Evolutionary conservation across 2,329 filamentous ascomycete species (phyloP).

Genomic region (Tolypocladium amazonense): DNA sequence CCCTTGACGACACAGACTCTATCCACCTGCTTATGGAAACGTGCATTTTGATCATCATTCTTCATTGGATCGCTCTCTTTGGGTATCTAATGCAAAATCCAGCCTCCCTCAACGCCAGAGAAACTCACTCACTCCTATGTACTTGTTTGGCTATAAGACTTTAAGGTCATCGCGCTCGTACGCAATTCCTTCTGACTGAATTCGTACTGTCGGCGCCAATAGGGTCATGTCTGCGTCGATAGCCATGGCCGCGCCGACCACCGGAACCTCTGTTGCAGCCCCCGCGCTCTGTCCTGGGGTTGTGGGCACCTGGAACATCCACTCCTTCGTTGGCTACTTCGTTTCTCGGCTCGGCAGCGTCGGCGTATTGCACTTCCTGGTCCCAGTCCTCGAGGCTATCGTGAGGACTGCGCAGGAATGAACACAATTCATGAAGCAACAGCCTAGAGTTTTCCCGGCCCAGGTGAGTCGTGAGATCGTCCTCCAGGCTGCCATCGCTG

Average conservation of each 20-base stretch:
- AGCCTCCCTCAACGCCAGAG: neutral
- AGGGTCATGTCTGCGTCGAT: neutral
- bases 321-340: neutral
- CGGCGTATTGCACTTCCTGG: constrained; percentile 59
- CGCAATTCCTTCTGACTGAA: neutral
- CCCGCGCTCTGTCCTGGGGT: no score
- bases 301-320: neutral
- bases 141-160: neutral
- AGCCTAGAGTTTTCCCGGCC: constrained; percentile 62
- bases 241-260: neutral
- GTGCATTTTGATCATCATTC: neutral
- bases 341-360: neutral
- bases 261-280: neutral
- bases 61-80: neutral
- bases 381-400: constrained; percentile 69
- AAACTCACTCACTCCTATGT: neutral
- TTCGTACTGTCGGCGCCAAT: neutral
- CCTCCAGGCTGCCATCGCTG: constrained; percentile 67
- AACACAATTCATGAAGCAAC: constrained; percentile 76
- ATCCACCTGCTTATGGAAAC: neutral
- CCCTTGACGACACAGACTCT: neutral
- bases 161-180: neutral
- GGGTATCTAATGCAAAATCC: neutral
- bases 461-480: constrained; percentile 68
- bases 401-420: constrained; percentile 76